A percentile compares a stretch with the other conserved stretches of the same genome.
Conservation (phyloP, 441 rosid species). For the Biscutella laevigata region DNA sequence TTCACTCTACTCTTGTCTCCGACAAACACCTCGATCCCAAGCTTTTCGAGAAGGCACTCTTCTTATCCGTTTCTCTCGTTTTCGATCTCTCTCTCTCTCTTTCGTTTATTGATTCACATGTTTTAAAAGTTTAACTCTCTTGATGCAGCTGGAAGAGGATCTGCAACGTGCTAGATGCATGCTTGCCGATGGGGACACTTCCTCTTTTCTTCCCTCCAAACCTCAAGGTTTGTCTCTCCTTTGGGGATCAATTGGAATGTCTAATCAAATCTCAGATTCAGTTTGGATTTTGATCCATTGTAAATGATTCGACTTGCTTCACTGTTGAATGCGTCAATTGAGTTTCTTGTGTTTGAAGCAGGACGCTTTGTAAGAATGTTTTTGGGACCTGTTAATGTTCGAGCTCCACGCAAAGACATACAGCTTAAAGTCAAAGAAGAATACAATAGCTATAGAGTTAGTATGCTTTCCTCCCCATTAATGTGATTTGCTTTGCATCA, state of each 20-base stretch:
- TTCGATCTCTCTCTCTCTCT: not conserved
- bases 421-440: conserved; percentile 97
- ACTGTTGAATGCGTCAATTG: not conserved
- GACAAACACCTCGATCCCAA: conserved; percentile 42
- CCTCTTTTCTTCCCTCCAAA: conserved; percentile 66
- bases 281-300: not conserved
- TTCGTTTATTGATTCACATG: too few species aligned
- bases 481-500: not conserved
- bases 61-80: too few species aligned
- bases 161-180: conserved; percentile 63
- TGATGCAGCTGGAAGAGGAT: conserved; percentile 81
- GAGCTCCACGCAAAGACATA: conserved; percentile 76
- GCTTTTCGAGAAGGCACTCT: conserved; percentile 51
- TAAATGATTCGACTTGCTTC: not conserved
- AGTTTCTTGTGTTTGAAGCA: conserved; percentile 14
- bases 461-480: not conserved
- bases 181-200: conserved; percentile 70
- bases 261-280: conserved; percentile 16
- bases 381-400: conserved; percentile 89
- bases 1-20: conserved; percentile 40
- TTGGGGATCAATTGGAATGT: not conserved
- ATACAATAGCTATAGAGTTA: conserved; percentile 79
- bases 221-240: conserved; percentile 46
- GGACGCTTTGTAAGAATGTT: conserved; percentile 79
- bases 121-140: too few species aligned